These are phyloP conservation scores for Lentinula guzmanii DNA, from an alignment of 768 basidiomycete species.

Conservation along the genomic window DNA sequence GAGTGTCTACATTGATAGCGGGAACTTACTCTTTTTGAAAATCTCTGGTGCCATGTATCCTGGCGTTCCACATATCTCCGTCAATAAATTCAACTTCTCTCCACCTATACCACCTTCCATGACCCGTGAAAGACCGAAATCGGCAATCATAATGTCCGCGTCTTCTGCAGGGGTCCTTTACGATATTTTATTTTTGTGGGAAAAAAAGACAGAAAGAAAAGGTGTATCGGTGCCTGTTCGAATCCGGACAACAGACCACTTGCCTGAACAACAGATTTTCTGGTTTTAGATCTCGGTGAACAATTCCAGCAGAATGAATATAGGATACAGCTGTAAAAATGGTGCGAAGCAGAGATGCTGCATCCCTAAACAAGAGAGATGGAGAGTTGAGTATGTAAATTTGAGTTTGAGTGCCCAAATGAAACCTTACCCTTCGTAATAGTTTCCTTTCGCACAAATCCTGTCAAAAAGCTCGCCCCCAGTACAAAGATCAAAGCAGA, in stretches of 20 bases:
- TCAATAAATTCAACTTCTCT: conserved; percentile 79
- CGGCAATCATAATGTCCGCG: conserved; percentile 94
- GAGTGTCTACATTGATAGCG: background rate
- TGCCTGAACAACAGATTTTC: conserved; percentile 92
- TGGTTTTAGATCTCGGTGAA: conserved; percentile 94
- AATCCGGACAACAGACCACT: background rate
- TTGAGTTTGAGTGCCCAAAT: background rate
- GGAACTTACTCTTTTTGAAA: conserved; percentile 73
- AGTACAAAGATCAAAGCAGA: conserved; percentile 94
- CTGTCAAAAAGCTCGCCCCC: conserved; percentile 99
- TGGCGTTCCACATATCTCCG: conserved; percentile 94
- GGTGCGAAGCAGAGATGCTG: conserved; percentile 80
- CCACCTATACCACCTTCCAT: conserved; percentile 93
- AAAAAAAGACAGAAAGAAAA: background rate
- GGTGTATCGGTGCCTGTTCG: background rate
- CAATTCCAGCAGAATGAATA: conserved; percentile 87
- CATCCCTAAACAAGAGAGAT: conserved; percentile 46
- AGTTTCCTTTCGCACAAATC: conserved; percentile 96
- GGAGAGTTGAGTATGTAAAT: background rate
- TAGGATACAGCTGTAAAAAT: conserved; percentile 86
- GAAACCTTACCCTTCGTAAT: conserved; percentile 74
- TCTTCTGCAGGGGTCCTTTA: conserved; percentile 65
- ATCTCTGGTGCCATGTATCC: conserved; percentile 98
- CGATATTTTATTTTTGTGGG: background rate
- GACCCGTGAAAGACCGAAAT: conserved; percentile 89